Evolutionary conservation across 2,329 filamentous ascomycete species (phyloP).

Genomic region (Didymella glomerata): DNA sequence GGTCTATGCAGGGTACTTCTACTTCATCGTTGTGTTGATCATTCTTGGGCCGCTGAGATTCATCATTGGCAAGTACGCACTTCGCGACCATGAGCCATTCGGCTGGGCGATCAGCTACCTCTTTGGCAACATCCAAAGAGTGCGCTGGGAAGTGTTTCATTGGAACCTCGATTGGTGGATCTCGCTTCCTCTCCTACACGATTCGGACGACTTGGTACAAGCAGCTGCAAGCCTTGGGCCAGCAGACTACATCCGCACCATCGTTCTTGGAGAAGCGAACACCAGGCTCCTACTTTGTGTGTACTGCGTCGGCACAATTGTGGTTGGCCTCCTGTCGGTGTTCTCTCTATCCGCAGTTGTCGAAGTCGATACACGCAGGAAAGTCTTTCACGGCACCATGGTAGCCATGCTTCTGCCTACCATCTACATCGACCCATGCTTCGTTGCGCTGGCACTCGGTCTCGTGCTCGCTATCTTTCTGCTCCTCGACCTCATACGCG

Average conservation of each 20-base stretch:
- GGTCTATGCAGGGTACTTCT: conserved; percentile 83
- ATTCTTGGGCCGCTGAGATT: conserved; percentile 75
- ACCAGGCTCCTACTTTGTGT: conserved; percentile 77
- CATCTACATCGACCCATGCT: conserved; percentile 85
- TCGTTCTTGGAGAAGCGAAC: conserved; percentile 76
- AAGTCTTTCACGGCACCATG: conserved; percentile 99
- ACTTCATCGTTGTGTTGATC: conserved; percentile 69
- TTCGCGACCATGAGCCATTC: conserved; percentile 79
- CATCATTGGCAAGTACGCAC: conserved; percentile 72
- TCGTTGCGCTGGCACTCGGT: conserved; percentile 79
- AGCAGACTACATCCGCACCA: conserved; percentile 71
- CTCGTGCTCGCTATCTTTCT: conserved; percentile 85
- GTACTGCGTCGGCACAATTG: conserved; percentile 77
- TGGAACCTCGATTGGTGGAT: conserved; percentile 79
- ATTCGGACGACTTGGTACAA: conserved; percentile 26
- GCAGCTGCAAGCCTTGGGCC: conserved; percentile 26
- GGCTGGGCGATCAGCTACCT: conserved; percentile 93
- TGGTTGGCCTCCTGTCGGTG: conserved; percentile 76
- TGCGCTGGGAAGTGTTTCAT: conserved; percentile 75
- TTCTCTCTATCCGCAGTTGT: conserved; percentile 77
- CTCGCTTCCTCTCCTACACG: conserved; percentile 65
- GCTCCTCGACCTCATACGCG: conserved; percentile 85
- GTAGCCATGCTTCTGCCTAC: conserved; percentile 92
- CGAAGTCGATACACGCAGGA: conserved; percentile 93
- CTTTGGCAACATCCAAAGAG: conserved; percentile 76